phyloP scores from a whole-genome alignment of 179 eudicot genomes.

The Silene noctiflora region DNA sequence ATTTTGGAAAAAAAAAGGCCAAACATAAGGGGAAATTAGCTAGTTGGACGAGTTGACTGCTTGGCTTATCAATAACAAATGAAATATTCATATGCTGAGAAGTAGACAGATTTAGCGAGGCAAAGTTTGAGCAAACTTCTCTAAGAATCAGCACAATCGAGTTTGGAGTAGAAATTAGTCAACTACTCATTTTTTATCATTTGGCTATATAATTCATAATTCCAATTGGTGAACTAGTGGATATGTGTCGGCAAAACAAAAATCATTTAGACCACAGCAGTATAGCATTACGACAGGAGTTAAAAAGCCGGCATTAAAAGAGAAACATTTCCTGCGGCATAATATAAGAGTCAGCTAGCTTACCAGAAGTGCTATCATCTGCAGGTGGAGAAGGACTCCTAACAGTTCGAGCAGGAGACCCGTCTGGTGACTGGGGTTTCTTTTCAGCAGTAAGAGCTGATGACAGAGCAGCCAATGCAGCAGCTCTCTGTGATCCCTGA shows the following conservation, averaged over 20 bases:
- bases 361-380: conserved; percentile 58
- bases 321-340: not conserved
- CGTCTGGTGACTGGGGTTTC: conserved; percentile 54
- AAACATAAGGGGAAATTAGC: not conserved
- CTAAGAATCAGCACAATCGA: not conserved
- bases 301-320: not conserved
- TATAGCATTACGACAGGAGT: not conserved
- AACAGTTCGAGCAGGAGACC: conserved; percentile 57
- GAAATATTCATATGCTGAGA: not conserved
- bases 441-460: conserved; percentile 85
- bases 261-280: not conserved
- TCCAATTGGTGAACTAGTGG: not conserved
- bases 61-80: not conserved
- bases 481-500: conserved; percentile 92
- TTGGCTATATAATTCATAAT: not conserved
- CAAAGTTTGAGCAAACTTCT: not conserved
- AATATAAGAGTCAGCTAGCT: not conserved
- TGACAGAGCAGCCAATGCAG: conserved; percentile 97
- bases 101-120: not conserved
- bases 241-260: not conserved
- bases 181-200: not conserved
- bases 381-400: conserved; percentile 57
- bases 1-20: not conserved
- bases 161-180: conserved; percentile 1
- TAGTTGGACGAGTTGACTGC: not conserved